phyloP scores from a whole-genome alignment of 768 basidiomycete genomes.

The Leucocoprinus sp. region DNA sequence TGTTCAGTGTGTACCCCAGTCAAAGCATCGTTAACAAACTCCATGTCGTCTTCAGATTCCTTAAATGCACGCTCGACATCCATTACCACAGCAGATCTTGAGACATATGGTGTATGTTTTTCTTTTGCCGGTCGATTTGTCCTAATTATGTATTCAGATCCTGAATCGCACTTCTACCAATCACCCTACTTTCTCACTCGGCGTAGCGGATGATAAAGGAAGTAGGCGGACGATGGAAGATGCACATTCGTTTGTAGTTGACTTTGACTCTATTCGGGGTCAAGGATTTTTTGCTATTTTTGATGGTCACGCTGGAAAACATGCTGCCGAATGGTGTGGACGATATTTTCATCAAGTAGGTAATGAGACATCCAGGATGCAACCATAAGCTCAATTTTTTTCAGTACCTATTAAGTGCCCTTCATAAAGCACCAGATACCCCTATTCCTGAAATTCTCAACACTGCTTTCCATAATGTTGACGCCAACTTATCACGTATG shows the following conservation, averaged over 20 bases:
- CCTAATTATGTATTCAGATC: conserved; percentile 30
- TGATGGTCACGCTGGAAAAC: conserved; percentile 97
- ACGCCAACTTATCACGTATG: conserved; percentile 71
- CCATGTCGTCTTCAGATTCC: conserved; percentile 44
- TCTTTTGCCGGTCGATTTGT: conserved; percentile 4
- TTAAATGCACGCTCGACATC: conserved; percentile 78
- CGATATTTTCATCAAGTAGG: conserved; percentile 85
- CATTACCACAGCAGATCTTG: conserved; percentile 67
- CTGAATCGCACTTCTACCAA: conserved; percentile 70
- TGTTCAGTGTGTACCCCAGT: conserved; percentile 4
- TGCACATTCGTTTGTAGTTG: conserved; percentile 91
- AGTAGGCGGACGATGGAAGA: conserved; percentile 95
- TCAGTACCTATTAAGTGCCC: conserved; percentile 54
- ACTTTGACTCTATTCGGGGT: conserved; percentile 83
- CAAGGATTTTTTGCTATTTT: conserved; percentile 99
- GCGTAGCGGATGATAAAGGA: conserved; percentile 80
- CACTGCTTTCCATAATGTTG: conserved; percentile 90
- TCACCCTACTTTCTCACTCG: conserved; percentile 60
- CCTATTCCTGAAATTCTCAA: conserved; percentile 86
- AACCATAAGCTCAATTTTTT: conserved; percentile 2
- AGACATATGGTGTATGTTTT: conserved; percentile 66
- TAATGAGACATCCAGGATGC: neutral
- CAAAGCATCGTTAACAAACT: conserved; percentile 12
- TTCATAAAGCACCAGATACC: conserved; percentile 48
- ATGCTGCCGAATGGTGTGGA: conserved; percentile 99